These are phyloP conservation scores for Phytophthora sojae DNA, from an alignment of 352 stramenopile genomes.

Conservation along the genomic window DNA sequence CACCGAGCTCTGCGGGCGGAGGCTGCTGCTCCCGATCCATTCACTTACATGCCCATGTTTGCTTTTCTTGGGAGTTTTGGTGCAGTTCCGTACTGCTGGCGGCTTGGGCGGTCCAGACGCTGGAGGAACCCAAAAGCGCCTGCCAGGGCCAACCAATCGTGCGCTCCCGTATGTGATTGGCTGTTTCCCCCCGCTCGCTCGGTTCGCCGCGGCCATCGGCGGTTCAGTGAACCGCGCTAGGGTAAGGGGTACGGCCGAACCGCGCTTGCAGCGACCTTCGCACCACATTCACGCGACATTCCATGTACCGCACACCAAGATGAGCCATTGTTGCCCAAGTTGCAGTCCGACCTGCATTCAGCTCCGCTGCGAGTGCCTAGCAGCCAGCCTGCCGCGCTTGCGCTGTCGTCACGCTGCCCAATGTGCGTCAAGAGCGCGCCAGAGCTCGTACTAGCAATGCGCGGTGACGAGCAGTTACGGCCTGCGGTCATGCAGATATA, in stretches of 20 bases:
- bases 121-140: slow-evolving; percentile 40
- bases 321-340: slow-evolving; percentile 2
- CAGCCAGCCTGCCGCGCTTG: not conserved
- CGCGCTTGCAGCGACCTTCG: slow-evolving; percentile 36
- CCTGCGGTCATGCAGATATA: slow-evolving; percentile 21
- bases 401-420: not conserved
- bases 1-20: slow-evolving; percentile 6
- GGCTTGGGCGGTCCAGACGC: slow-evolving; percentile 12
- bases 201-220: slow-evolving; percentile 29
- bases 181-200: slow-evolving; percentile 30
- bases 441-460: not conserved
- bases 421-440: not conserved
- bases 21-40: slow-evolving; percentile 11
- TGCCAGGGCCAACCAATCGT: slow-evolving; percentile 82
- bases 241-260: slow-evolving; percentile 22
- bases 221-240: slow-evolving; percentile 44
- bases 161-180: slow-evolving; percentile 50
- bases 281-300: slow-evolving; percentile 24
- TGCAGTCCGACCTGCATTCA: not conserved
- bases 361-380: not conserved
- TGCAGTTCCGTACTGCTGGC: slow-evolving; percentile 88
- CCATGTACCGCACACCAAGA: slow-evolving; percentile 8
- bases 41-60: slow-evolving; percentile 89
- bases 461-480: slow-evolving; percentile 22
- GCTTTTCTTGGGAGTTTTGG: slow-evolving; percentile 79